Evolutionary conservation across 495 filamentous ascomycete genomes (phyloP).

Genomic region (Penicillium subrubescens): DNA sequence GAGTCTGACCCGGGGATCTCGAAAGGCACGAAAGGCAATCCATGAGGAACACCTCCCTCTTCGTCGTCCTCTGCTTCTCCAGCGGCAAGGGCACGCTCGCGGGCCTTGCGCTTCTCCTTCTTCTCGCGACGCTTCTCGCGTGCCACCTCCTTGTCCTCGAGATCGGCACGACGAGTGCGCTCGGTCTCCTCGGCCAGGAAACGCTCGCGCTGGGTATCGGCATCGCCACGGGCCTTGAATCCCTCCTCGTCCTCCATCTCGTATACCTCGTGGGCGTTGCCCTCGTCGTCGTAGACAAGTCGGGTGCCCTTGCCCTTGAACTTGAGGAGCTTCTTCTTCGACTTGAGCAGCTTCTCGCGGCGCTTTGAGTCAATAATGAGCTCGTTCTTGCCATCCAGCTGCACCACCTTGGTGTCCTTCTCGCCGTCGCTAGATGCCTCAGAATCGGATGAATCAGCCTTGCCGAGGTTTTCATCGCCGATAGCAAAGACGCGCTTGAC

Average conservation of each 20-base stretch:
- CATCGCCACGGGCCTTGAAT: slow-evolving; percentile 73
- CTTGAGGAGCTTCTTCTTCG: slow-evolving; percentile 90
- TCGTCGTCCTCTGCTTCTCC: slow-evolving; percentile 40
- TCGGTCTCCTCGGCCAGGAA: slow-evolving; percentile 75
- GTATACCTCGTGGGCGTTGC: slow-evolving; percentile 79
- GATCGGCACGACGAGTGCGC: slow-evolving; percentile 75
- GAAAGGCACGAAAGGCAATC: slow-evolving; percentile 43
- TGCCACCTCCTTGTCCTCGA: slow-evolving; percentile 76
- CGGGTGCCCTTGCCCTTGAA: slow-evolving; percentile 82
- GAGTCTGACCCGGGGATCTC: slow-evolving; percentile 32
- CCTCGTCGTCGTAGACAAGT: slow-evolving; percentile 90
- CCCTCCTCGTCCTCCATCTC: slow-evolving; percentile 80
- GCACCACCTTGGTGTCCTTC: slow-evolving; percentile 41
- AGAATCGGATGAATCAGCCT: slow-evolving; percentile 25
- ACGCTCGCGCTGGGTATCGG: slow-evolving; percentile 69
- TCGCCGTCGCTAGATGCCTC: slow-evolving; percentile 23
- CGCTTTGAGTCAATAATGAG: slow-evolving; percentile 90
- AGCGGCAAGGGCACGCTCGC: slow-evolving; percentile 60
- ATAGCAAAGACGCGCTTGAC: slow-evolving; percentile 80
- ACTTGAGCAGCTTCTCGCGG: slow-evolving; percentile 86
- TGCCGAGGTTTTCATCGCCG: slow-evolving; percentile 41
- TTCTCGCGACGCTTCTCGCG: slow-evolving; percentile 83
- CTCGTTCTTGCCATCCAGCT: slow-evolving; percentile 58
- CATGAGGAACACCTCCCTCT: slow-evolving; percentile 41
- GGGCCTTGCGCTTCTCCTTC: slow-evolving; percentile 79